A percentile compares a stretch with the other conserved stretches of the same genome.
Evolutionary conservation across 345 rosid genomes (phyloP).

Genomic region (Microcos paniculata): DNA sequence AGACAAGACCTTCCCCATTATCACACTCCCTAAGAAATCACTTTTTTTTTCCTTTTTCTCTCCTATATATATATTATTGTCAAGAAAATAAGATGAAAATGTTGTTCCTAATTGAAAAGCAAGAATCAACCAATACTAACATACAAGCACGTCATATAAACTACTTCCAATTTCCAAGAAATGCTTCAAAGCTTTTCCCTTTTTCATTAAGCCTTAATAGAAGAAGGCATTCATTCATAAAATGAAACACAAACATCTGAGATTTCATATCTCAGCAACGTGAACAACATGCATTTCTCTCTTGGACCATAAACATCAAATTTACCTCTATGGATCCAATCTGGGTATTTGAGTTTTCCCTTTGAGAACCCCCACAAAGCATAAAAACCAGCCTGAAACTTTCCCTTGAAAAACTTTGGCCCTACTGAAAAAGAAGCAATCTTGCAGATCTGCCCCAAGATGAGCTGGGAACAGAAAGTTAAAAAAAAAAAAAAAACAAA

Average conservation of each 20-base stretch:
- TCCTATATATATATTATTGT: not conserved
- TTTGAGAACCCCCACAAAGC: not conserved
- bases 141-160: constrained; percentile 19
- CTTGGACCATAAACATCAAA: constrained; percentile 20
- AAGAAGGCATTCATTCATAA: not conserved
- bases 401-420: constrained; percentile 11
- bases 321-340: constrained; percentile 27
- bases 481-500: not conserved
- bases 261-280: constrained; percentile 8
- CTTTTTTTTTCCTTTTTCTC: not conserved
- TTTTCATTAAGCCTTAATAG: constrained; percentile 10
- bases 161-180: not conserved
- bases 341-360: constrained; percentile 10
- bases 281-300: constrained; percentile 21
- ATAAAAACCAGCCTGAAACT: constrained; percentile 20
- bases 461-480: constrained; percentile 8
- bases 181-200: not conserved
- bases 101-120: not conserved
- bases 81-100: not conserved
- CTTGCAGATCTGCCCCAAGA: constrained; percentile 34
- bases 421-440: constrained; percentile 2
- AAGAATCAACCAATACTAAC: constrained; percentile 15
- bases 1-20: constrained; percentile 37
- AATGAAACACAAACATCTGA: not conserved
- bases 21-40: constrained; percentile 21